Conservation (phyloP, 345 rosid genomes). For the Eucalyptus curtisii region DNA sequence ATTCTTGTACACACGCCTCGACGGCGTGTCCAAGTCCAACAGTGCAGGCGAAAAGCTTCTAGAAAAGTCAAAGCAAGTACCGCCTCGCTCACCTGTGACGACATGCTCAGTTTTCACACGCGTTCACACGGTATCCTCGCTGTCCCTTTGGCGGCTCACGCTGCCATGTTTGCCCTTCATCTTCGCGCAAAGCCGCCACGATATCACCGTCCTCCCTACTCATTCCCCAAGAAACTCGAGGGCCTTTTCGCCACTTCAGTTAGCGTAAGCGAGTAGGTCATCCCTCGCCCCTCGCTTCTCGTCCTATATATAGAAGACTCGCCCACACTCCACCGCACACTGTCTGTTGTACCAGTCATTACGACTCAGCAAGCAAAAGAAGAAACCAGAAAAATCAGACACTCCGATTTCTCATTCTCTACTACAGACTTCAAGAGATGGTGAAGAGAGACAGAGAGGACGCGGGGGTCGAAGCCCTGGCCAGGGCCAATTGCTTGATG, state of each 20-base stretch:
- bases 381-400: background rate
- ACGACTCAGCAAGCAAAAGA: background rate
- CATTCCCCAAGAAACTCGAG: background rate
- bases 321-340: background rate
- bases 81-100: background rate
- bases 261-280: background rate
- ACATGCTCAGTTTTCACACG: background rate
- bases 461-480: slow-evolving; percentile 2
- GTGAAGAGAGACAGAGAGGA: slow-evolving; percentile 43
- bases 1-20: background rate
- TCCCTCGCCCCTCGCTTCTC: background rate
- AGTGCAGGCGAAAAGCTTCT: background rate
- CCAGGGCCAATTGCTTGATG: slow-evolving; percentile 58
- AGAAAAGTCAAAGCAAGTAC: background rate
- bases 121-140: background rate
- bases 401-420: background rate
- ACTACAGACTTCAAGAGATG: background rate
- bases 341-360: background rate
- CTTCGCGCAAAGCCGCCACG: too few relatives aligned
- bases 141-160: background rate
- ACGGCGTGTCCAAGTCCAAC: background rate
- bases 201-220: background rate
- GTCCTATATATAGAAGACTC: background rate
- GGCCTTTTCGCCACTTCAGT: background rate
- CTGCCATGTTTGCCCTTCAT: background rate